Evolutionary conservation across 108 stramenopile species (phyloP).

Genomic region (Fistulifera solaris): DNA sequence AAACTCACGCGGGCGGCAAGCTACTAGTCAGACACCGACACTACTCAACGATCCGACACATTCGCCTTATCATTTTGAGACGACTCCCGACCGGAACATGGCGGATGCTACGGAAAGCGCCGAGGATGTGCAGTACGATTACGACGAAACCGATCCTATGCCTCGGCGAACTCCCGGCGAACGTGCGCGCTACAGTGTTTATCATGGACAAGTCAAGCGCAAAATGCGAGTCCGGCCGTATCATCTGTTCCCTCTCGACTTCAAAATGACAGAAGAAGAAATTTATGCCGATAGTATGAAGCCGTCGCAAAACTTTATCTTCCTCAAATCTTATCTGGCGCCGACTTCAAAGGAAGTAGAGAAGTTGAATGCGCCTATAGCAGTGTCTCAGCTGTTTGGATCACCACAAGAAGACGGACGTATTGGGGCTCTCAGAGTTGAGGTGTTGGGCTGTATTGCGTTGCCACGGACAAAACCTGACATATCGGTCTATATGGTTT

Average conservation of each 20-base stretch:
- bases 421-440: constrained; percentile 36
- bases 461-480: constrained; percentile 35
- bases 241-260: constrained; percentile 22
- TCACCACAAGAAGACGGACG: constrained; percentile 36
- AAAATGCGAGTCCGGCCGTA: constrained; percentile 37
- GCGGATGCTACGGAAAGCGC: too few relatives aligned
- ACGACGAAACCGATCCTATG: too few relatives aligned
- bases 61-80: too few relatives aligned
- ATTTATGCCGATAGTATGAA: constrained; percentile 36
- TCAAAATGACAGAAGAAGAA: constrained; percentile 37
- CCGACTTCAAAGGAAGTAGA: constrained; percentile 26
- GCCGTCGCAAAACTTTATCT: constrained; percentile 26
- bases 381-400: constrained; percentile 23
- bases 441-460: constrained; percentile 40
- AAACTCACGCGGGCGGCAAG: too few relatives aligned
- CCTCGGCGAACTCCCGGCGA: background rate
- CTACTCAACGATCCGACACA: too few relatives aligned
- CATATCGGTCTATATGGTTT: constrained; percentile 33
- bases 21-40: too few relatives aligned
- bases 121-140: too few relatives aligned
- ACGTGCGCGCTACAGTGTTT: background rate
- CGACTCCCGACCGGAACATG: too few relatives aligned
- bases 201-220: background rate
- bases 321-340: constrained; percentile 31
- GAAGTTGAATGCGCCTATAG: background rate